Evolutionary conservation across 768 basidiomycete species (phyloP), one percentile per base, ranked within the genome.

Genomic region (Phaeolepiota aurea): DNA sequence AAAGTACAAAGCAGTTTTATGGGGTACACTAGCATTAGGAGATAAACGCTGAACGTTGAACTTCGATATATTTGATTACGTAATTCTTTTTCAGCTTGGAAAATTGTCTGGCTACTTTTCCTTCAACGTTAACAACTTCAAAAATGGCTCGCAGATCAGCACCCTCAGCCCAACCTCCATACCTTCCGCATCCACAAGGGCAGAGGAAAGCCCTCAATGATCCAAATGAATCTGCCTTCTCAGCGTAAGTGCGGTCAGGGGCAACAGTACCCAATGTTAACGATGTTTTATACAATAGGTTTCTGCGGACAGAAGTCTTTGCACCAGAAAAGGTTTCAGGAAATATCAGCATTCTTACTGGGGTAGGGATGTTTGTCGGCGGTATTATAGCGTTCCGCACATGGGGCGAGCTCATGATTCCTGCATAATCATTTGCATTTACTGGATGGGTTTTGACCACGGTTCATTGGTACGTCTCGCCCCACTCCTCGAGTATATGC

Each of bases 331-430:
- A 88, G 58, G 51, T 82, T 12, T 65, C 71, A 10, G 87, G 87
- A 43, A 90, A 89, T 55, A 50, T 87, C 53, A 84, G 71, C 53
- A 73, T 88, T 45, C 50, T 79, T 33, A 76, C 79, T 5, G 81
- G 81, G 14, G 62, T 81, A 4, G 65, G 70, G 4, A 61, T 87
- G 45, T 90, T 89, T 50, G 61, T 77, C 18, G 82, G 75, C 20
- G 84, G 85, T 2, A 78, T 90, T 42, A 58, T 79, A 32, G 77
- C 67, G 11, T 77, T 81, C 12, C 77, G 86, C 57, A 75, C 76
- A 31, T 94, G 83, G 74, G 88, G 88, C 9, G 84, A 82, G 31
- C 55, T 84, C 32, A 73, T 89, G 65, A 72, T 89, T 4, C 83
- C 83, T 32, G 76, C 19, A 20, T n/a, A n/a, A n/a, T n/a, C n/a